Evolutionary conservation across 1,284 basidiomycete species (phyloP).

Genomic region (Trichosporon inkin): DNA sequence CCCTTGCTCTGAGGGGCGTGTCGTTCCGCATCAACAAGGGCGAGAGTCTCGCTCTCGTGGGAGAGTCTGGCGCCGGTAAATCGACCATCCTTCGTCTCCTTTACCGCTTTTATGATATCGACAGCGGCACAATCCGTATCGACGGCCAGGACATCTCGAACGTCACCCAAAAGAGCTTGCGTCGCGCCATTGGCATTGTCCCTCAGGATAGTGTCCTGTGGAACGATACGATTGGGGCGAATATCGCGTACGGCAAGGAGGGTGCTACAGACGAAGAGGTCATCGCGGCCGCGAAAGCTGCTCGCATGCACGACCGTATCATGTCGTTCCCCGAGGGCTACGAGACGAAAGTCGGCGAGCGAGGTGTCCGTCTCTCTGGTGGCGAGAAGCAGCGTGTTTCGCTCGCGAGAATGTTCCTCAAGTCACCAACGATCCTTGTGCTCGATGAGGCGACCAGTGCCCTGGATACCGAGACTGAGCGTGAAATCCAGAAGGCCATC

Average conservation of each 20-base stretch:
- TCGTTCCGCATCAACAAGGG: slow-evolving; percentile 91
- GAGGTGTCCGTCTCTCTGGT: slow-evolving; percentile 97
- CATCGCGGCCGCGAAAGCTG: slow-evolving; percentile 71
- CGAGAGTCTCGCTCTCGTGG: slow-evolving; percentile 91
- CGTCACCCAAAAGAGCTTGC: slow-evolving; percentile 68
- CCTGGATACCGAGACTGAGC: slow-evolving; percentile 85
- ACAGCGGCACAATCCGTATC: slow-evolving; percentile 68
- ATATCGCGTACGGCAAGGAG: slow-evolving; percentile 84
- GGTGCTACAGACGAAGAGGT: slow-evolving; percentile 87
- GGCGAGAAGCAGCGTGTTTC: slow-evolving; percentile 89
- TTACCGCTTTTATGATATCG: slow-evolving; percentile 89
- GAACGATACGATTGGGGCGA: slow-evolving; percentile 91
- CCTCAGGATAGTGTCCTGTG: slow-evolving; percentile 97
- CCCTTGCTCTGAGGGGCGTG: slow-evolving; percentile 80
- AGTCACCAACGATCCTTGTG: slow-evolving; percentile 86
- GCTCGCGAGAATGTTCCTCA: slow-evolving; percentile 84
- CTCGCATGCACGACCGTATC: slow-evolving; percentile 80
- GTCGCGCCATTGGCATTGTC: slow-evolving; percentile 84
- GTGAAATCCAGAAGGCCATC: slow-evolving; percentile 46
- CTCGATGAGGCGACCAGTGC: slow-evolving; percentile 99
- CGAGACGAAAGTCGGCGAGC: slow-evolving; percentile 84
- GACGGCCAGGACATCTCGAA: slow-evolving; percentile 76
- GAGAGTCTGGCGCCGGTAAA: slow-evolving; percentile 94
- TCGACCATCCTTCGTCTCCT: slow-evolving; percentile 90
- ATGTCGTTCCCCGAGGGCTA: slow-evolving; percentile 74